Base-by-base conservation (phyloP, 1,284 basidiomycete genomes). In the Omphalotus olearius region DNA sequence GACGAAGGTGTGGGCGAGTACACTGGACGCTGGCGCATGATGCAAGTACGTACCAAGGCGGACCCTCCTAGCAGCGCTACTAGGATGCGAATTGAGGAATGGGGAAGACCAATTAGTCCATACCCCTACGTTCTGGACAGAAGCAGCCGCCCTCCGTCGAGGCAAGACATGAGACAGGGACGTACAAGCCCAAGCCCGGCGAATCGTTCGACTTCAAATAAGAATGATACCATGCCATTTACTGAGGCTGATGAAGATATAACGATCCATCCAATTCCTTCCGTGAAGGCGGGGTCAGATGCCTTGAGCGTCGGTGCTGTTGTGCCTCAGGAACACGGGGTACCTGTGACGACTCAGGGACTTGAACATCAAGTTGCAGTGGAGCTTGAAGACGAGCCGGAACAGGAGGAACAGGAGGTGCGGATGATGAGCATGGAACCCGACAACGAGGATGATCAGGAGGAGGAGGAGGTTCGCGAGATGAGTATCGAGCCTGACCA, bases 41-140 rank as follows among this genome's bases (percentile, higher is more conserved):
- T 81, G 53, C 68, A 62, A 7, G 72, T 84, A 4, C 79, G 74
- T 13, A 85, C 80, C 13, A 88, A 86, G 67, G 66, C 64, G n/a
- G 85, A 85, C 57, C 84, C 85, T 0, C 82, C 83, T 1, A 82
- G 76, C 52, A 82, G 78, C 57, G 68, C 66, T 13, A 81, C 79
- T 10, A 68, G 66, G 37, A 68, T 63, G 13, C 69, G 76, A 37
- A 75, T 75, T 64, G 76, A 80, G 35, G 65, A 70, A 20, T 88
- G 85, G 86, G 85, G 86, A 0, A 71, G 80, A 10, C 85, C 84
- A 1, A 75, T 82, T 38, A 87, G 83, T 52, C 85, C 86, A 0
- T 85, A 74, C 59, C 81, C 80, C 2, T 66, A 64, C 43, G 58
- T 63, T 57, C 57, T 58, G 17, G 47, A 41, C 35, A 54, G 28